Base-by-base conservation (phyloP, 2,329 filamentous ascomycete genomes). In the Rachicladosporium sp. region DNA sequence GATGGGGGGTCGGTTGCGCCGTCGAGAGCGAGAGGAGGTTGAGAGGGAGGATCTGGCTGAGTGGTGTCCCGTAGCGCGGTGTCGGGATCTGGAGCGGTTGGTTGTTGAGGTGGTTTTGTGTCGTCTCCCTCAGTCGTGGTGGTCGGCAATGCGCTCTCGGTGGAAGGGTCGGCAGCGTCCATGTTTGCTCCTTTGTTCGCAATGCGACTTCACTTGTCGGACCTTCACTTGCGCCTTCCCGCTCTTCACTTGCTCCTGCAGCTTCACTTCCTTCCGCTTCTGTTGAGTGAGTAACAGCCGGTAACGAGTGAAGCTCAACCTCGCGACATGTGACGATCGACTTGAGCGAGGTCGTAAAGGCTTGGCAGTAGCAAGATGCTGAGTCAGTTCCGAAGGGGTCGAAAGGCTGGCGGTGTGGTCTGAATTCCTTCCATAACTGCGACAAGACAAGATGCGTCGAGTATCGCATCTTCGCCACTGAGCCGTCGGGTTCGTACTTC, bases 41-140 rank as follows among this genome's bases (percentile, higher is more conserved):
- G 60, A 4, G 70, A 42, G 13, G 55, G 53, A 29, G 46, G 44
- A 12, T 27, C 7, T 27, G 23, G 23, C 23, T 31, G 30, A 21
- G 32, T 11, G 2, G 51, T 41, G 41, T 63, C 60, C 42, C 31
- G 31, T 15, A 11, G 31, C 31, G 11, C 31, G 31, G 9, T 33
- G 31, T 33, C 13, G 31, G 31, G 11, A 15, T 15, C 13, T 33
- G 31, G 66, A 47, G 34, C 41, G 49, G 46, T 50, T 49, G 35
- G 42, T 37, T 37, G 50, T 47, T 32, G 44, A 30, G 39, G 35
- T 13, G 43, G 42, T 23, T 31, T 39, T 30, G 27, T 41, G 35
- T 38, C 30, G 21, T 51, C 49, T 48, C 66, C 60, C 43, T 68
- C 64, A 43, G 59, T 57, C 45, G 66, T 63, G 34, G 38, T 35